Conservation (phyloP, 2,329 filamentous ascomycete species). For the Cercospora citrullina region DNA sequence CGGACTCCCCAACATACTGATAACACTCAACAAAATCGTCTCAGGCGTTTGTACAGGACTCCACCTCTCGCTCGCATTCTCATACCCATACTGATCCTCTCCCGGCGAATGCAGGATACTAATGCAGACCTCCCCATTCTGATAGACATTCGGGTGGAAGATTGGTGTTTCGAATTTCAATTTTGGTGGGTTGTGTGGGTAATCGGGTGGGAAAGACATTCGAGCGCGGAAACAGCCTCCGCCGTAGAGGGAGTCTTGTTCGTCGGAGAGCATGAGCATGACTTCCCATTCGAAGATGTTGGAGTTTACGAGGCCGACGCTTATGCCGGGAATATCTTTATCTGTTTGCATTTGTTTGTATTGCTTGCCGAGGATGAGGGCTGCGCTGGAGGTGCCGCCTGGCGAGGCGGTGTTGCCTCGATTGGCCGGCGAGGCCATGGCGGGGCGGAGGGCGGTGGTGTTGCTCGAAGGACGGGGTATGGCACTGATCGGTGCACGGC, state of each 20-base stretch:
- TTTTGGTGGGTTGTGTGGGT: slow-evolving; percentile 83
- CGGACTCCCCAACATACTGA: slow-evolving; percentile 86
- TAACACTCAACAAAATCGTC: slow-evolving; percentile 87
- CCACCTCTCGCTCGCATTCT: slow-evolving; percentile 87
- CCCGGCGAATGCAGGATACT: slow-evolving; percentile 94
- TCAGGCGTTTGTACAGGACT: slow-evolving; percentile 91
- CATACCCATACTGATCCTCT: slow-evolving; percentile 93
- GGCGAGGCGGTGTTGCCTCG: slow-evolving; percentile 28
- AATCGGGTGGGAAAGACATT: slow-evolving; percentile 78
- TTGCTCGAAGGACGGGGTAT: background rate
- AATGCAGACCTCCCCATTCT: slow-evolving; percentile 86
- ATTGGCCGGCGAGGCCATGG: slow-evolving; percentile 22
- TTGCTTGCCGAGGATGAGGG: slow-evolving; percentile 75
- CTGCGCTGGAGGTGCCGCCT: slow-evolving; percentile 54
- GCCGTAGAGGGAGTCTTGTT: slow-evolving; percentile 75
- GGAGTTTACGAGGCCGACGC: slow-evolving; percentile 80
- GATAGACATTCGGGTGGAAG: slow-evolving; percentile 94
- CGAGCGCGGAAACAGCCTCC: slow-evolving; percentile 89
- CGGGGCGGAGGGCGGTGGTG: slow-evolving; percentile 3
- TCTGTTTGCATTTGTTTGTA: slow-evolving; percentile 91
- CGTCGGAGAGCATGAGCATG: slow-evolving; percentile 96
- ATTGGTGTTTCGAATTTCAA: slow-evolving; percentile 84
- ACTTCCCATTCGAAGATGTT: slow-evolving; percentile 98
- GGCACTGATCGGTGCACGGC: background rate
- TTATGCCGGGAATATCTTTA: slow-evolving; percentile 91